A percentile compares a stretch with the other conserved stretches of the same genome.
Conservation (phyloP, 2,329 filamentous ascomycete genomes). For the Elsinoe necatrix region DNA sequence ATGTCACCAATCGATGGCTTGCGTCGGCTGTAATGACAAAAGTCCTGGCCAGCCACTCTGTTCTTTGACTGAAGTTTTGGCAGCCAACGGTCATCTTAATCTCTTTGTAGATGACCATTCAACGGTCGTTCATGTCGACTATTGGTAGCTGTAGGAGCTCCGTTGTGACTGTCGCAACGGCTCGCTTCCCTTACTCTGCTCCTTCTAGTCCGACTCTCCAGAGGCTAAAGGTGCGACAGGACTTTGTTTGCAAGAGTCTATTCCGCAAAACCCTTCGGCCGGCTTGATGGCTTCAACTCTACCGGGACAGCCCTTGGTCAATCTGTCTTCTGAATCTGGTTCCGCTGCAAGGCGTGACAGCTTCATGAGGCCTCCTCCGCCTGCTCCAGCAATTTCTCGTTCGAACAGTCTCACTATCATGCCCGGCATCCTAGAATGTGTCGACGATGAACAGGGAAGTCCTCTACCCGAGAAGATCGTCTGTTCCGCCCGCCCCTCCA, state of each 20-base stretch:
- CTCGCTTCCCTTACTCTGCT: conserved; percentile 2
- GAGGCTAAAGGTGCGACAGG: conserved; percentile 7
- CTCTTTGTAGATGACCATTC: conserved; percentile 9
- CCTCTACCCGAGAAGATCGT: conserved; percentile 4
- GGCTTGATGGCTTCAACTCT: background rate
- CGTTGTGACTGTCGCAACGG: background rate
- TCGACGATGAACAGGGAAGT: conserved; percentile 10
- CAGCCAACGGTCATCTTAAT: conserved; percentile 3
- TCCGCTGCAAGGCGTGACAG: conserved; percentile 5
- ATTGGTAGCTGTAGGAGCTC: conserved; percentile 11
- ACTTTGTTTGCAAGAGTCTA: background rate
- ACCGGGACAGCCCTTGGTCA: background rate
- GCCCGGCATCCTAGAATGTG: conserved; percentile 13
- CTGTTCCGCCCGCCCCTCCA: conserved; percentile 2
- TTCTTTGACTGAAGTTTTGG: background rate
- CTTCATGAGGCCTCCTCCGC: conserved; percentile 9
- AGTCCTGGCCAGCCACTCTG: background rate
- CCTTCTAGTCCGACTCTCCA: background rate
- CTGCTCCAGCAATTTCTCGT: background rate
- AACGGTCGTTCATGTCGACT: conserved; percentile 13
- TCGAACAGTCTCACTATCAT: conserved; percentile 11
- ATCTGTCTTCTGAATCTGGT: background rate
- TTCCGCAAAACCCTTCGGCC: background rate
- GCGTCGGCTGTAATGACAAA: background rate
- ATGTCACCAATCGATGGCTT: background rate